Evolutionary conservation across 2,329 filamentous ascomycete species (phyloP).

Genomic region (Aspergillus niger): DNA sequence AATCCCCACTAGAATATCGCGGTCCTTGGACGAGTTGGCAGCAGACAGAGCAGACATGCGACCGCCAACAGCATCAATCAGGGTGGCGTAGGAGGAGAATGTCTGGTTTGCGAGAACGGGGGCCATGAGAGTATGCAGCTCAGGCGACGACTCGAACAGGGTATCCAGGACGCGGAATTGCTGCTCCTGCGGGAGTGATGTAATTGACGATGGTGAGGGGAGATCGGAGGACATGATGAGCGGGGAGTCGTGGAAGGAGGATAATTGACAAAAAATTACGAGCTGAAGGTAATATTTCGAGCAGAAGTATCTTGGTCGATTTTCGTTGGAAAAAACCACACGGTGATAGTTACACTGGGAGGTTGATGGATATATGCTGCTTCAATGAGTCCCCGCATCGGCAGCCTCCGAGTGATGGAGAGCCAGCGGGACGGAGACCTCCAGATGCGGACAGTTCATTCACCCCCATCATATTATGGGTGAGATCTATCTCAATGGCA

Average conservation of each 20-base stretch:
- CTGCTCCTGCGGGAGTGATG: conserved; percentile 56
- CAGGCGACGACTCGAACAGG: conserved; percentile 79
- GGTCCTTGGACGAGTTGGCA: conserved; percentile 53
- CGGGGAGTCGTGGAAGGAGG: neutral
- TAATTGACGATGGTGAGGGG: conserved; percentile 60
- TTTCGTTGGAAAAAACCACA: neutral
- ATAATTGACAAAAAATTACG: conserved; percentile 4
- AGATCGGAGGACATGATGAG: conserved; percentile 45
- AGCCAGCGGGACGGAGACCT: conserved; percentile 23
- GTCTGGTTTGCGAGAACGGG: conserved; percentile 63
- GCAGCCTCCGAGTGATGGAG: conserved; percentile 22
- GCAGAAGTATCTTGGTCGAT: neutral
- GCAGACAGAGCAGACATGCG: conserved; percentile 64
- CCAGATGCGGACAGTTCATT: conserved; percentile 10
- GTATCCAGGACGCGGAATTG: conserved; percentile 65
- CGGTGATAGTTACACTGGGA: neutral
- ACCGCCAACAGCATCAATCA: conserved; percentile 67
- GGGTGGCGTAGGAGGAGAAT: conserved; percentile 67
- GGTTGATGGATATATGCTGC: conserved; percentile 5
- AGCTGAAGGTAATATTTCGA: conserved; percentile 4
- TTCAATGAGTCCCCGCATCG: conserved; percentile 25
- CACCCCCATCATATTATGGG: neutral
- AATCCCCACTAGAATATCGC: conserved; percentile 66
- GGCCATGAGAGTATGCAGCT: conserved; percentile 71
- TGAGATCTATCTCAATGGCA: neutral